Base-by-base conservation (phyloP, 75 land plant species). In the Pinus taeda region DNA sequence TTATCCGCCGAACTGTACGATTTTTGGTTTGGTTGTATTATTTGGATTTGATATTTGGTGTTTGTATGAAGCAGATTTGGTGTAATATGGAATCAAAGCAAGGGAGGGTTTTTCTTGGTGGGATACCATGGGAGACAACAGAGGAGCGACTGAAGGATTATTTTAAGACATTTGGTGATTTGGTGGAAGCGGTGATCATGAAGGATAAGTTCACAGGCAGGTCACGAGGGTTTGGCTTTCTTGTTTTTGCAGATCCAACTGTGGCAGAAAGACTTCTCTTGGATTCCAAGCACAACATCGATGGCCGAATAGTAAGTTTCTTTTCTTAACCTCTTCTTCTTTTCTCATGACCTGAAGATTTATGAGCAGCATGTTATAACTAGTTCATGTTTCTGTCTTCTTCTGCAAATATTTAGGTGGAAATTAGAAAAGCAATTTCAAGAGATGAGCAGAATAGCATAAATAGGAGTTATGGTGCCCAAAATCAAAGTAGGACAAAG, bases 381-480 rank as follows among this genome's bases (percentile, higher is more conserved):
- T 73, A 5, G 45, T 45, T 45, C 9, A 45, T 45, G 8, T 7
- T 66, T 66, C 8, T 37, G 17, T 66, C 15, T 6, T 36, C 37
- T 74, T 24, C 17, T 15, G 8, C 6, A 7, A 21, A 55, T 55
- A 9, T 57, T 56, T 66, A 86, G 88, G 88, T 86, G 57, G 86
- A 83, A 80, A 83, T 83, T 22, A 86, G 81, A 74, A 86, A 86
- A 70, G 88, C 88, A 30, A 80, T 84, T 61, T 83, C 88, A 29
- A 81, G 86, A 70, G 88, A 86, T 81, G 88, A 83, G 80, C 88
- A 86, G 72, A 80, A 80, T 57, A 77, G 61, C 71, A 75, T 75
- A 71, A 80, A 57, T 81, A 71, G 85, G 76, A 83, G 80, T 58
- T 49, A 61, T 61, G 78, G 84, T 42, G 73, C 78, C 57, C 72